These are phyloP conservation scores for Ascochyta viciae-villosae DNA, from an alignment of 2,329 filamentous ascomycete species.

Conservation along the genomic window DNA sequence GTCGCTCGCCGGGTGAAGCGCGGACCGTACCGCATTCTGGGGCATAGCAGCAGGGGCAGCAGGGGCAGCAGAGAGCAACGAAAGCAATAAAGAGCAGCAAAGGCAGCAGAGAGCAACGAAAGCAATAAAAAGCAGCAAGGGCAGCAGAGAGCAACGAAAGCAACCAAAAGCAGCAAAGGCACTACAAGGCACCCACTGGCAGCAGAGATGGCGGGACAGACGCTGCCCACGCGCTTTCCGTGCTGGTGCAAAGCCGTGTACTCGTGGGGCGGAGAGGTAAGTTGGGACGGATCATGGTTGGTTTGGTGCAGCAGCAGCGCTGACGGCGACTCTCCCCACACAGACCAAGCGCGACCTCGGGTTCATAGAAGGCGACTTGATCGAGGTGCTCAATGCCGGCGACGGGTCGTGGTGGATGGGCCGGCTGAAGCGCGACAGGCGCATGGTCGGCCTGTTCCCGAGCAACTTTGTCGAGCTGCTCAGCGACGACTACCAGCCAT, in stretches of 20 bases:
- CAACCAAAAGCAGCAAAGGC: no score
- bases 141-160: no score
- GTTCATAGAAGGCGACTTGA: conserved; percentile 96
- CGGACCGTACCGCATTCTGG: conserved; percentile 17
- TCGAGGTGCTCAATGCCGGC: conserved; percentile 96
- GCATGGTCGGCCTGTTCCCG: conserved; percentile 90
- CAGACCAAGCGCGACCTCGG: conserved; percentile 89
- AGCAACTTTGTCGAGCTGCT: conserved; percentile 97
- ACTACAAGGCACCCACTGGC: background rate
- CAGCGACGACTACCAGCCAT: conserved; percentile 82
- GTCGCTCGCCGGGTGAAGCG: conserved; percentile 17
- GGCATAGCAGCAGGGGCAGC: conserved; percentile 5
- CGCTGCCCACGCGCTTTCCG: conserved; percentile 78
- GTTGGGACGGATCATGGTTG: conserved; percentile 18
- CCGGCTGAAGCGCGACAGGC: conserved; percentile 83
- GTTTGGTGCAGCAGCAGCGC: conserved; percentile 20
- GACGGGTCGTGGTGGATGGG: conserved; percentile 99
- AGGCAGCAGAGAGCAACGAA: no score
- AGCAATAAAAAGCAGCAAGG: background rate
- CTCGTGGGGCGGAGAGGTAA: conserved; percentile 84
- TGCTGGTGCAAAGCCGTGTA: conserved; percentile 93
- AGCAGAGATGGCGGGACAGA: conserved; percentile 55
- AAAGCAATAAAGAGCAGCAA: no score
- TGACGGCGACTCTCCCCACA: conserved; percentile 24
- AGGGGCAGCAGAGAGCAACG: no score